Evolutionary conservation across 2,329 filamentous ascomycete genomes (phyloP), one percentile per base, ranked within the genome.

Genomic region (Botrytis tulipae): DNA sequence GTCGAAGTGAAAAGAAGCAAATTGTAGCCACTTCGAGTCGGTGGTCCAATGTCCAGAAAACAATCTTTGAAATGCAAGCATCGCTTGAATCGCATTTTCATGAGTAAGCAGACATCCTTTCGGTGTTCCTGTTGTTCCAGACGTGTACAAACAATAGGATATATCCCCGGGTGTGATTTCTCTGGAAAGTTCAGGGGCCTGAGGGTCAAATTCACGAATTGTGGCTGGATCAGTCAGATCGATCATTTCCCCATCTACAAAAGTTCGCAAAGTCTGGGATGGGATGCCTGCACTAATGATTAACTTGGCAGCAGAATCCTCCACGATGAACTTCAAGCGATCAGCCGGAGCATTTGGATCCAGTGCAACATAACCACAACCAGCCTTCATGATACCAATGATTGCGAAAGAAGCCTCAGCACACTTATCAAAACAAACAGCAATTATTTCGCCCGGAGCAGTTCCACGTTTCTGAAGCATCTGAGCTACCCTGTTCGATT

Each of bases 1-100:
- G 78, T 98, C 95, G 75, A 98, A 98, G 81, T 97, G 95, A 73
- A 97, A 93, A 0, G 94, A 95, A 1, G 95, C 95, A 80, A 98
- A 98, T 80, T 98, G 95, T 0, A 98, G 85, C 91, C 94, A 98
- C 73, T 92, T 89, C 0, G 94, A 97, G 0, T 87, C 80, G 0
- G 85, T 78, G 59, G 92, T 87, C 93, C 94, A 97, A 78, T 93
- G 92, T 0, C 87, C 89, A 8, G 83, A 82, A 79, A 98, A 97
- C 0, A 98, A 86, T 44, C 90, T 85, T 78, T 93, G 91, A 81
- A 98, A 98, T 0, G 94, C 90, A 71, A 95, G 87, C 89, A 98
- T 93, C 40, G 94, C 93, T 80, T 98, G 95, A 0, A 97, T 92
- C 0, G 92, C 89, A 80, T 97, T 98, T 70, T 94, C 90, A 79